These are phyloP conservation scores for Knufia fluminis DNA, from an alignment of 2,329 filamentous ascomycete genomes.

Conservation along the genomic window DNA sequence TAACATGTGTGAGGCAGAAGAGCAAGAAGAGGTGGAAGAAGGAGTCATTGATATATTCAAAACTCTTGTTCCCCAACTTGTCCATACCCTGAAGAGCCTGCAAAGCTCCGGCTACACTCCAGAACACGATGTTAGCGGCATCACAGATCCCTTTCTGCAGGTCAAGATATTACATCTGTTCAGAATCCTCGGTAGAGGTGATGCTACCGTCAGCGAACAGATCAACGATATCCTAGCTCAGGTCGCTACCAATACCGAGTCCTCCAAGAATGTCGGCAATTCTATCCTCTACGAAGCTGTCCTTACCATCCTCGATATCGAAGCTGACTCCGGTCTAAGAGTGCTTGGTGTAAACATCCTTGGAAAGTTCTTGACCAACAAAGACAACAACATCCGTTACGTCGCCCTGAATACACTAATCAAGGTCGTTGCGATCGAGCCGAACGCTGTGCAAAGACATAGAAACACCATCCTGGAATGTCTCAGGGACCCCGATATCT, in stretches of 20 bases:
- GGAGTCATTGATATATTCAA: slow-evolving; percentile 86
- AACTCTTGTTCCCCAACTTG: slow-evolving; percentile 71
- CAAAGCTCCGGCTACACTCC: slow-evolving; percentile 94
- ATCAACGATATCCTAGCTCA: slow-evolving; percentile 98
- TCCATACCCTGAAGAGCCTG: slow-evolving; percentile 82
- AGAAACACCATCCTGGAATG: slow-evolving; percentile 97
- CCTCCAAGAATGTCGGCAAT: slow-evolving; percentile 96
- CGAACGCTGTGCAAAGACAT: slow-evolving; percentile 93
- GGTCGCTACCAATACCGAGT: slow-evolving; percentile 95
- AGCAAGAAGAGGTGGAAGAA: slow-evolving; percentile 82
- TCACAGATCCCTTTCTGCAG: slow-evolving; percentile 94
- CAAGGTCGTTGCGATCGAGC: slow-evolving; percentile 96
- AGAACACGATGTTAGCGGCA: slow-evolving; percentile 95
- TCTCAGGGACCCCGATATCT: slow-evolving; percentile 92
- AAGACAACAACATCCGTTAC: slow-evolving; percentile 98
- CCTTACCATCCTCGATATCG: slow-evolving; percentile 92
- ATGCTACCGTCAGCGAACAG: slow-evolving; percentile 81
- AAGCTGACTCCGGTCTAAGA: slow-evolving; percentile 87
- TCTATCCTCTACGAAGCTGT: slow-evolving; percentile 97
- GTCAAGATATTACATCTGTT: slow-evolving; percentile 88
- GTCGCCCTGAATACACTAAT: slow-evolving; percentile 95
- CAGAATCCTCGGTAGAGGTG: slow-evolving; percentile 75
- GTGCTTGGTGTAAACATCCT: slow-evolving; percentile 97
- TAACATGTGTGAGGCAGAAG: slow-evolving; percentile 89
- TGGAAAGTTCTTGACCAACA: slow-evolving; percentile 95